Evolutionary conservation across 2,329 filamentous ascomycete genomes (phyloP), one percentile per base, ranked within the genome.

Genomic region (Colletotrichum sp.): DNA sequence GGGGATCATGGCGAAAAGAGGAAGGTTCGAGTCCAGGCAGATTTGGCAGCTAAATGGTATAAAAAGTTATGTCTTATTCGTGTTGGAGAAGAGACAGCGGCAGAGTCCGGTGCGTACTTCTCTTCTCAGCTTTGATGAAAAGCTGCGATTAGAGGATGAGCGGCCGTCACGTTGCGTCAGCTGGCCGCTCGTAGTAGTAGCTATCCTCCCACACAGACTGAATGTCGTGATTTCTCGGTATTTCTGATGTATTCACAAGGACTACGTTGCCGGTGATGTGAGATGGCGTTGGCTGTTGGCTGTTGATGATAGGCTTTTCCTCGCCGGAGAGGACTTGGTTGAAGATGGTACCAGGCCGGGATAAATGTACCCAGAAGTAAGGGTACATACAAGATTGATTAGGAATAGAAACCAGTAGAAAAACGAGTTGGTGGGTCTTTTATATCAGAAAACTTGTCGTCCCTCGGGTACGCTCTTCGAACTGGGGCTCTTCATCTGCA

Each of bases 21-120:
- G 36, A 0, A 38, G 36, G 36, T 38, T 0, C 0, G 0, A 18
- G 16, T 38, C 16, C 36, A 9, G 15, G 36, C 8, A 16, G 16
- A 9, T 8, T 38, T 18, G 36, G 36, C 15, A 18, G 36, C 36
- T 18, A 5, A 38, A 38, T 38, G 36, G 16, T 43, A 43, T 10
- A 8, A 6, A 43, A 43, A 43, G 36, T 18, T 18, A 18, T 2
- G 16, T 43, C 1, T n/a, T 48, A 13, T 21, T 21, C 43, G 10
- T 12, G 18, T 48, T 21, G 43, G 3, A 48, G n/a, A 12, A 48
- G 6, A 13, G 43, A 7, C 43, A 0, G 5, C 43, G 43, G 38
- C 43, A 30, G 30, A 30, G 2, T 30, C 30, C 3, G 30, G 9
- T 1, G 30, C 30, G 30, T 10, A 30, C 9, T 30, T 30, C 30